Conservation (phyloP, 768 basidiomycete genomes). For the Tulasnella sp. region DNA sequence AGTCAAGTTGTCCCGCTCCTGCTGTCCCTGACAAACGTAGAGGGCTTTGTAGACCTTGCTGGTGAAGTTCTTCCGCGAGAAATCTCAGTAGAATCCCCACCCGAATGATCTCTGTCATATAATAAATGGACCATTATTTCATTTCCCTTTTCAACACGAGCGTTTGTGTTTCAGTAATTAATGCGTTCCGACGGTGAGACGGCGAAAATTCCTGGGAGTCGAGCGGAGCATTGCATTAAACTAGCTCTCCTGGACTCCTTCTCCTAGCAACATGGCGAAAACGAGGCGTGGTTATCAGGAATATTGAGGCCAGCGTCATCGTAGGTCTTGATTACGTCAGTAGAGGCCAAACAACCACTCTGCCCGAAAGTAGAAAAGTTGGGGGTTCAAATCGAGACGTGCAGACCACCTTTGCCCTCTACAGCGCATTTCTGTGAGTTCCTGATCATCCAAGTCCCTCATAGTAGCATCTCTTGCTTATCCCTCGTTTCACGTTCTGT, state of each 20-base stretch:
- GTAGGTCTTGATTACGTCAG: too few species aligned
- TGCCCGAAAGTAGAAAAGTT: not conserved
- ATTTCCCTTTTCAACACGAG: not conserved
- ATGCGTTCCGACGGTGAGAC: too few species aligned
- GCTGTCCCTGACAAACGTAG: not conserved
- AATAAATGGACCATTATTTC: not conserved
- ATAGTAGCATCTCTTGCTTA: too few species aligned
- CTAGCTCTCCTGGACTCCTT: too few species aligned
- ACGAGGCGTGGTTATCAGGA: too few species aligned
- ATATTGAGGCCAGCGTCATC: too few species aligned
- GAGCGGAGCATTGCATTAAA: too few species aligned
- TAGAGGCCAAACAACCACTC: not conserved
- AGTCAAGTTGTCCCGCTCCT: not conserved
- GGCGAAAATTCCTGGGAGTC: too few species aligned
- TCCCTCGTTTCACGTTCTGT: too few species aligned
- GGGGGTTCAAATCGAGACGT: not conserved
- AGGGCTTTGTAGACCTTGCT: not conserved
- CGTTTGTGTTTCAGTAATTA: too few species aligned
- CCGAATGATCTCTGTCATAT: not conserved
- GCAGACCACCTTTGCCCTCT: not conserved
- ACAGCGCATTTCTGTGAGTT: not conserved
- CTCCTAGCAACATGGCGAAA: too few species aligned
- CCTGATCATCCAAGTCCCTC: not conserved
- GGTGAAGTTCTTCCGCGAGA: not conserved
- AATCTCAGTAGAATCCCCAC: not conserved